These are phyloP conservation scores for Coemansia sp. DNA, from an alignment of 192 early-diverging fungal genomes.

Conservation along the genomic window DNA sequence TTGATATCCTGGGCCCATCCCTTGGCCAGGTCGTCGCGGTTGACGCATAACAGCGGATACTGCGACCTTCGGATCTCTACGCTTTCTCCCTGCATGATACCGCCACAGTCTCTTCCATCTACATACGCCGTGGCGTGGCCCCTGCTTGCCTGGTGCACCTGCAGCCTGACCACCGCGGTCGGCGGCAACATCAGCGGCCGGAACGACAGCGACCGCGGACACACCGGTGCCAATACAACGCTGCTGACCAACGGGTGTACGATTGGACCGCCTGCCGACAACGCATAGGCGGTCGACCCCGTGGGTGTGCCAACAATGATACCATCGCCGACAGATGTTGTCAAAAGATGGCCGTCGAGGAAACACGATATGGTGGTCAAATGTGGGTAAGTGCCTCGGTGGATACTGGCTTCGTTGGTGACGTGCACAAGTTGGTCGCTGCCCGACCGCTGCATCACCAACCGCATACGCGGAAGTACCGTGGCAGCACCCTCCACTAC, in stretches of 20 bases:
- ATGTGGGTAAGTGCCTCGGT: slow-evolving; percentile 84
- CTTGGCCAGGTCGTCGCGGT: slow-evolving; percentile 61
- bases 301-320: slow-evolving; percentile 85
- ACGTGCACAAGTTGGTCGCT: slow-evolving; percentile 59
- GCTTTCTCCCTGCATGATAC: slow-evolving; percentile 68
- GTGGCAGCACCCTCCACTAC: slow-evolving; percentile 68
- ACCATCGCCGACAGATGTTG: slow-evolving; percentile 72
- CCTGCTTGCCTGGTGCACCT: slow-evolving; percentile 59
- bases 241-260: slow-evolving; percentile 78
- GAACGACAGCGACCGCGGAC: slow-evolving; percentile 82
- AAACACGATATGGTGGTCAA: slow-evolving; percentile 79
- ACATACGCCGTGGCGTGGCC: slow-evolving; percentile 72
- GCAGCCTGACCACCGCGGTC: slow-evolving; percentile 62
- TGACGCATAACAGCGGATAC: slow-evolving; percentile 79
- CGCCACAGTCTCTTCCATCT: slow-evolving; percentile 76
- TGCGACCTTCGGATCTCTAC: slow-evolving; percentile 60
- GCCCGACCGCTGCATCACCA: slow-evolving; percentile 63
- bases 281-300: slow-evolving; percentile 88
- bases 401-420: slow-evolving; percentile 88
- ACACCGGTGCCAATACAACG: slow-evolving; percentile 77
- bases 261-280: slow-evolving; percentile 84
- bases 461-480: slow-evolving; percentile 77
- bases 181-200: slow-evolving; percentile 80
- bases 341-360: slow-evolving; percentile 79
- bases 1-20: slow-evolving; percentile 87